Evolutionary conservation across 2,329 filamentous ascomycete species (phyloP).

Genomic region (Fusarium sublunatum): DNA sequence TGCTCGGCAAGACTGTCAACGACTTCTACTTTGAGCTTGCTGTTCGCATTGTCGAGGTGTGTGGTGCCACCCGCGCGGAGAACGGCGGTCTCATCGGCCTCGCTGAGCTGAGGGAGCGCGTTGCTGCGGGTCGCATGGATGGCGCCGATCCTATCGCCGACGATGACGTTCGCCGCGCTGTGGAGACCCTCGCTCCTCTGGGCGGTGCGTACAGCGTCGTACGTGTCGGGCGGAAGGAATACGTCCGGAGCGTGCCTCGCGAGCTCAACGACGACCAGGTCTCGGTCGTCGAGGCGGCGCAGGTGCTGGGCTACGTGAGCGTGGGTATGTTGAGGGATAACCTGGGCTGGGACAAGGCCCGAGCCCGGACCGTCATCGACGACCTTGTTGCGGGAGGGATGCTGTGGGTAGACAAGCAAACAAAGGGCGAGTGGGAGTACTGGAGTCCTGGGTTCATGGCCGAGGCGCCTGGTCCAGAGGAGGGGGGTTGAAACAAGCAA

Average conservation of each 20-base stretch:
- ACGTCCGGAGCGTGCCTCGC: conserved; percentile 92
- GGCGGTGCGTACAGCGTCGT: conserved; percentile 89
- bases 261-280: conserved; percentile 96
- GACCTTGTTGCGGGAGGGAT: conserved; percentile 89
- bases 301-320: conserved; percentile 89
- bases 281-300: conserved; percentile 89
- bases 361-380: conserved; percentile 89
- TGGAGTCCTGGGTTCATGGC: conserved; percentile 86
- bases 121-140: conserved; percentile 78
- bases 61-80: conserved; percentile 83
- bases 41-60: conserved; percentile 94
- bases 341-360: conserved; percentile 83
- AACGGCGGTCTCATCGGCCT: conserved; percentile 94
- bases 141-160: conserved; percentile 85
- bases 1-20: conserved; percentile 90
- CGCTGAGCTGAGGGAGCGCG: conserved; percentile 79
- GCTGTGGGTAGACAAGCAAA: conserved; percentile 93
- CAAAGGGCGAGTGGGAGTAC: conserved; percentile 83
- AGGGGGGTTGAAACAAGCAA: conserved; percentile 28
- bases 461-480: conserved; percentile 48
- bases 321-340: conserved; percentile 90
- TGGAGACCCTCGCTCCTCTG: conserved; percentile 86
- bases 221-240: conserved; percentile 82
- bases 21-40: conserved; percentile 99
- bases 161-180: conserved; percentile 91